A percentile compares a stretch with the other conserved stretches of the same genome.
Evolutionary conservation across 352 stramenopile species (phyloP).

Genomic region (Globisporangium parvum): DNA sequence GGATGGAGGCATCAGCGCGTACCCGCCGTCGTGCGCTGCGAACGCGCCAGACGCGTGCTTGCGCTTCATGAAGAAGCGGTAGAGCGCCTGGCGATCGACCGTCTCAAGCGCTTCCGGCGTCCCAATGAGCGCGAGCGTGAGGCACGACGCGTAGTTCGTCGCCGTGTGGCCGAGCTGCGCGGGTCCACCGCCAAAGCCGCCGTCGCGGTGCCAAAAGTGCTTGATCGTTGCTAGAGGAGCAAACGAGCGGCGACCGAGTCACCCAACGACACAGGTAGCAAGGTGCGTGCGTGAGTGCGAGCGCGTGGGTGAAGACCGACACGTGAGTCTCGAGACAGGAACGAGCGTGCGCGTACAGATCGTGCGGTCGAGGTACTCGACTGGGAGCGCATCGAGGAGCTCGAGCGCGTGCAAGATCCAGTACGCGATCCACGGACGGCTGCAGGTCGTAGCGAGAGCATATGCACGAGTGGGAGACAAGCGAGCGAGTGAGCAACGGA

Average conservation of each 20-base stretch:
- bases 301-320: neutral
- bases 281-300: neutral
- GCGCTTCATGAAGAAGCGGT: conserved; percentile 86
- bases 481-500: neutral
- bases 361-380: conserved; percentile 27
- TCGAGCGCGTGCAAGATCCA: conserved; percentile 96
- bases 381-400: conserved; percentile 83
- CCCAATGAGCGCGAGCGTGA: conserved; percentile 91
- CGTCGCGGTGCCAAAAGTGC: conserved; percentile 58
- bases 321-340: neutral
- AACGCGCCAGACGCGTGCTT: conserved; percentile 89
- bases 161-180: conserved; percentile 81
- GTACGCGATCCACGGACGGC: conserved; percentile 97
- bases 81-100: conserved; percentile 78
- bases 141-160: conserved; percentile 94
- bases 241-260: neutral
- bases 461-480: no score
- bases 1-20: conserved; percentile 3
- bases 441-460: conserved; percentile 16
- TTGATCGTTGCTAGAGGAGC: conserved; percentile 35
- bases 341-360: conserved; percentile 23
- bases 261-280: neutral
- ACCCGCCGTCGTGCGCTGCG: conserved; percentile 96
- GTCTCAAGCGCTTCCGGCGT: conserved; percentile 67
- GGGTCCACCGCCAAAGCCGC: conserved; percentile 94